A percentile compares a stretch with the other conserved stretches of the same genome.
Evolutionary conservation across 176 grass and related monocot genomes (phyloP).

Genomic region (Musa troglodytarum): DNA sequence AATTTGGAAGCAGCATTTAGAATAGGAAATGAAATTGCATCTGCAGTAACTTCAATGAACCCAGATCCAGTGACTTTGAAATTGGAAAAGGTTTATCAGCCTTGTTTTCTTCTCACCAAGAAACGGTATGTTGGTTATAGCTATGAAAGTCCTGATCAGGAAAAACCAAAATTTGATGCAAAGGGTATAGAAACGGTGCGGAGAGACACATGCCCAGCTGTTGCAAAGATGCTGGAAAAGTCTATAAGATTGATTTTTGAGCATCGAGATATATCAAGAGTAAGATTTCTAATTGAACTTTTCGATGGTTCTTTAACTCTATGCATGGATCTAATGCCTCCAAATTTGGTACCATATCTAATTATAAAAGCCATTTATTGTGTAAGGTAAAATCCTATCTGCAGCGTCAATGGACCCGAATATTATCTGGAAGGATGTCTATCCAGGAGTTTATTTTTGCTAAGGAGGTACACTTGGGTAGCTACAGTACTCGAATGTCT

Average conservation of each 20-base stretch:
- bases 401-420: conserved; percentile 70
- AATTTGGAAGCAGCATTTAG: conserved; percentile 72
- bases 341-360: background rate
- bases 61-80: conserved; percentile 82
- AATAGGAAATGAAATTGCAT: conserved; percentile 93
- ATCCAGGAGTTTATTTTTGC: conserved; percentile 88
- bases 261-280: conserved; percentile 61
- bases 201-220: conserved; percentile 82
- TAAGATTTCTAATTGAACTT: conserved; percentile 26
- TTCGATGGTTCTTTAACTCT: background rate
- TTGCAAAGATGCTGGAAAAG: conserved; percentile 81
- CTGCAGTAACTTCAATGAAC: conserved; percentile 62
- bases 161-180: conserved; percentile 67
- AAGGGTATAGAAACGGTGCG: conserved; percentile 95
- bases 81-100: conserved; percentile 88
- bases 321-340: background rate
- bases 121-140: conserved; percentile 97
- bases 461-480: conserved; percentile 78
- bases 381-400: conserved; percentile 68
- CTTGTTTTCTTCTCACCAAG: conserved; percentile 95
- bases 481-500: conserved; percentile 55
- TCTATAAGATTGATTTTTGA: conserved; percentile 91
- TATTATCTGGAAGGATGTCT: conserved; percentile 77
- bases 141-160: conserved; percentile 74
- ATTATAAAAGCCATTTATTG: background rate